These are phyloP conservation scores for Nitzschia putrida DNA, from an alignment of 108 stramenopile genomes.

Conservation along the genomic window DNA sequence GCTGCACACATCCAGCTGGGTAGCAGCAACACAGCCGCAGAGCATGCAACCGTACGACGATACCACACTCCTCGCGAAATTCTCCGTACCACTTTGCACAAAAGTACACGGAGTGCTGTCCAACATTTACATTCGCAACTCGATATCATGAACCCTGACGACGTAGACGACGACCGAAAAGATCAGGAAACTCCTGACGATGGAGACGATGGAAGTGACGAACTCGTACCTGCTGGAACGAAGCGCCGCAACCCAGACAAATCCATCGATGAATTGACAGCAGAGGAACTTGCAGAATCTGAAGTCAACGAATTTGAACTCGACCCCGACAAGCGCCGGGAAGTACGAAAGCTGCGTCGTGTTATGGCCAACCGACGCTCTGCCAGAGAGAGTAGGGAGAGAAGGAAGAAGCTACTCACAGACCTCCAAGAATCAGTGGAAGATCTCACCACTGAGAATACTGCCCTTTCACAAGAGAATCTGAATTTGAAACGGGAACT, in stretches of 20 bases:
- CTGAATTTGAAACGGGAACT: slow-evolving; percentile 33
- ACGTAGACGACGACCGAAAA: no score
- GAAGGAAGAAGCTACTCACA: slow-evolving; percentile 42
- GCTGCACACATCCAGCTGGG: no score
- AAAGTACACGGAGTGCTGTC: no score
- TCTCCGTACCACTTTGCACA: no score
- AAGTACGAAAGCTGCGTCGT: slow-evolving; percentile 49
- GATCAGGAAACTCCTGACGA: neutral
- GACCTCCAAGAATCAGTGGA: slow-evolving; percentile 52
- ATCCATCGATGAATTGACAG: slow-evolving; percentile 8
- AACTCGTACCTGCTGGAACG: neutral
- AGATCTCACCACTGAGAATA: slow-evolving; percentile 40
- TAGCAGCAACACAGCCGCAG: no score
- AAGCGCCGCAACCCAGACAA: slow-evolving; percentile 12
- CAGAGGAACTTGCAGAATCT: slow-evolving; percentile 6
- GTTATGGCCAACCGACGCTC: slow-evolving; percentile 58
- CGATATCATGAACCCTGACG: no score
- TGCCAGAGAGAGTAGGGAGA: slow-evolving; percentile 46
- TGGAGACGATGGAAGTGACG: slow-evolving; percentile 6
- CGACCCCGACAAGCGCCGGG: slow-evolving; percentile 42
- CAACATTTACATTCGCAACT: no score
- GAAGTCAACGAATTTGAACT: slow-evolving; percentile 34
- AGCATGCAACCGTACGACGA: no score
- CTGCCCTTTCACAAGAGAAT: slow-evolving; percentile 44
- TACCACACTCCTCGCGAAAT: no score